A percentile compares a stretch with the other conserved stretches of the same genome.
phyloP scores from a whole-genome alignment of 345 rosid species.

The Tarenaya hassleriana region DNA sequence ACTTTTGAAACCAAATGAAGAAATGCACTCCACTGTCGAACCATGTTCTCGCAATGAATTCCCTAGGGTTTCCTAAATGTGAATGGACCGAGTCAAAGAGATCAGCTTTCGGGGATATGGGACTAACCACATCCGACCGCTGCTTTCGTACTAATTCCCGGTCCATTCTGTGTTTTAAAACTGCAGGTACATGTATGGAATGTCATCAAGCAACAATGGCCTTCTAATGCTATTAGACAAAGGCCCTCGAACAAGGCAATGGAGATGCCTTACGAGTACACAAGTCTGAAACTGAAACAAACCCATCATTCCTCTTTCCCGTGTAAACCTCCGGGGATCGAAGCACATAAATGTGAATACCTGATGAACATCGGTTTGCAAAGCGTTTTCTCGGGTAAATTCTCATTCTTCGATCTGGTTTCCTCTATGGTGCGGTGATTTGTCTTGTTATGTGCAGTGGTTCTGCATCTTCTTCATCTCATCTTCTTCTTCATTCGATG shows the following conservation, averaged over 20 bases:
- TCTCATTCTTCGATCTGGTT: slow-evolving; percentile 25
- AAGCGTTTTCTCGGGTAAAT: slow-evolving; percentile 1
- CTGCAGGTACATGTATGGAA: slow-evolving; percentile 55
- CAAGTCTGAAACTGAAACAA: slow-evolving; percentile 52
- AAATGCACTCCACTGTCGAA: no score
- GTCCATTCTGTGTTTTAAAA: slow-evolving; percentile 6
- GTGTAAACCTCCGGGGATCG: slow-evolving; percentile 15
- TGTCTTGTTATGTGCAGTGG: slow-evolving; percentile 27
- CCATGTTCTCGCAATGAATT: no score
- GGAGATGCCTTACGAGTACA: slow-evolving; percentile 78
- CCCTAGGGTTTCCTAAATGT: no score
- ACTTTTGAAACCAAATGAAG: no score
- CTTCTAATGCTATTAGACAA: slow-evolving; percentile 77
- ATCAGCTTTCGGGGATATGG: background rate
- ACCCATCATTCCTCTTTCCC: no score
- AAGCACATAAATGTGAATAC: slow-evolving; percentile 26
- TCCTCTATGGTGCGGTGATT: slow-evolving; percentile 7
- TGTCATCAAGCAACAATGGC: slow-evolving; percentile 55
- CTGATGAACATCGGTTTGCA: slow-evolving; percentile 20
- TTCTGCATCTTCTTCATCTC: no score
- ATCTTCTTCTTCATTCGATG: no score
- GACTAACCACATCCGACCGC: background rate
- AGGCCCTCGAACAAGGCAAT: slow-evolving; percentile 52
- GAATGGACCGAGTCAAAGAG: no score
- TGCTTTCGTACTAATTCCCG: background rate